Conservation (phyloP, 176 grass and related monocot species). For the Triticum aestivum region IWGSC_CS_RefSeq_v2.1 NC_057809.1:47875217-47875716, state of each 20-base stretch:
- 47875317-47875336: too few species aligned
- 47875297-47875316: too few species aligned
- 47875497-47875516: background rate
- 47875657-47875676: background rate
- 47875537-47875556: background rate
- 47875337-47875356: background rate
- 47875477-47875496: background rate
- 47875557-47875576: background rate
- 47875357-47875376: background rate
- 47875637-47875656: background rate
- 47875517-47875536: background rate
- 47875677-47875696: background rate
- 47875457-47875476: background rate
- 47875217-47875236: too few species aligned
- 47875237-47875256: too few species aligned
- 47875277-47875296: too few species aligned
- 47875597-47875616: background rate
- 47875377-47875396: background rate
- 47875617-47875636: background rate
- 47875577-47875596: conserved; percentile 2
- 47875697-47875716: background rate
- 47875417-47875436: background rate
- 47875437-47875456: background rate
- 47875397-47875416: background rate
- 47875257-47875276: too few species aligned